Base-by-base conservation (phyloP, 441 rosid genomes). In the Corymbia calophylla region DNA sequence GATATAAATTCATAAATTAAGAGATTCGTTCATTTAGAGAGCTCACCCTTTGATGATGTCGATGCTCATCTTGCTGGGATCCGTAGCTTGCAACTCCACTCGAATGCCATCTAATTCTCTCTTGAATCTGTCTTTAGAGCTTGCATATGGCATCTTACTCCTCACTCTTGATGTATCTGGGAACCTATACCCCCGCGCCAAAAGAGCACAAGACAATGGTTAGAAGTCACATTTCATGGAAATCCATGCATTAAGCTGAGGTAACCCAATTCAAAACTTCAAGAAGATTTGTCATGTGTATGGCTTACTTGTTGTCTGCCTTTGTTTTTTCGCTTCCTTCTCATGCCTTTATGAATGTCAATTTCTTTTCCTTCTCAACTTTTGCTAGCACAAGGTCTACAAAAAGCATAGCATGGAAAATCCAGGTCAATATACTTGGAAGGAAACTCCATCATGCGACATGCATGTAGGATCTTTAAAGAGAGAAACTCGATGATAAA, bases 251-350 rank as follows among this genome's bases (percentile, higher is more conserved):
- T 23, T 23, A 44, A 23, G 51, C 84, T 77, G 23, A 77, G 84
- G 84, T 51, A 44, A 44, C 51, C 51, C n/a, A 13, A 23, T 77
- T 77, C 31, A 77, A 77, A 77, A 77, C 51, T 77, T n/a, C n/a
- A 23, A 44, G 84, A 19, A 77, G 51, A n/a, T 23, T 62, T 12
- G 51, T 77, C 53, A 12, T 77, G 53, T 44, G 84, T 12, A 44
- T 44, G 49, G 11, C 92, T 92, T 91, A 98, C 99, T 96, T 96
- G 93, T 98, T 95, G 88, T 95, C 97, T 49, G 96, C 98, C 93
- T 96, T 96, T 70, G 94, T 32, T 91, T 96, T 97, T 92, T 98
- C 97, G 13, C 94, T 95, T 4, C 95, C 99, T 93, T 96, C 99
- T 98, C 99, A 97, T 87, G 99, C 99, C 94, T 89, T 95, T 89